A percentile compares a stretch with the other conserved stretches of the same genome.
Conservation (phyloP, 2,329 filamentous ascomycete species). For the Epichloe sp. region DNA sequence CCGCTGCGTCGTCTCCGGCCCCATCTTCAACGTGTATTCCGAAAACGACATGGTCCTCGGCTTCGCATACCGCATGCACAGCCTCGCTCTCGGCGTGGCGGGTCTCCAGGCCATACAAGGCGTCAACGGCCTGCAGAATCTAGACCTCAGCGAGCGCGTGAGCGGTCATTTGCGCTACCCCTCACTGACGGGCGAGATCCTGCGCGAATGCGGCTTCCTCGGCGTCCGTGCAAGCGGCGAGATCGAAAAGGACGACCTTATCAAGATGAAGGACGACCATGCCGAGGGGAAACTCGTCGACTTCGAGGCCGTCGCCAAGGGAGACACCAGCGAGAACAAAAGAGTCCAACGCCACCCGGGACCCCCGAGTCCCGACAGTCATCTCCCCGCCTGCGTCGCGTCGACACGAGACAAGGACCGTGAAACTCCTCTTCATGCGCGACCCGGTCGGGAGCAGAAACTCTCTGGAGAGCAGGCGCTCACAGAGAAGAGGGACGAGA, state of each 20-base stretch:
- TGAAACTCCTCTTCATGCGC: background rate
- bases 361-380: constrained; percentile 17
- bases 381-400: constrained; percentile 12
- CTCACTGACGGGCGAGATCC: constrained; percentile 35
- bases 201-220: constrained; percentile 38
- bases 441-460: background rate
- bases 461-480: too few relatives aligned
- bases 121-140: constrained; percentile 50
- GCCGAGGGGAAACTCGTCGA: constrained; percentile 18
- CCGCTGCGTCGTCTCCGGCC: constrained; percentile 64
- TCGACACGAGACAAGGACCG: constrained; percentile 4
- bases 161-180: constrained; percentile 41
- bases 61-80: constrained; percentile 76
- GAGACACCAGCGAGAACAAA: background rate
- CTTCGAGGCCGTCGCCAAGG: constrained; percentile 10
- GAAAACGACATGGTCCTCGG: constrained; percentile 78
- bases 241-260: constrained; percentile 39
- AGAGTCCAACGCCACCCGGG: constrained; percentile 9
- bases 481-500: too few relatives aligned
- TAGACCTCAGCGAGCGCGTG: constrained; percentile 40
- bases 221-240: constrained; percentile 29
- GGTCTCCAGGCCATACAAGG: constrained; percentile 62
- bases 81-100: constrained; percentile 69
- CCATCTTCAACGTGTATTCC: constrained; percentile 79
- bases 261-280: constrained; percentile 29